phyloP scores from a whole-genome alignment of 2,329 filamentous ascomycete species.

The Coniochaeta ligniaria region DNA sequence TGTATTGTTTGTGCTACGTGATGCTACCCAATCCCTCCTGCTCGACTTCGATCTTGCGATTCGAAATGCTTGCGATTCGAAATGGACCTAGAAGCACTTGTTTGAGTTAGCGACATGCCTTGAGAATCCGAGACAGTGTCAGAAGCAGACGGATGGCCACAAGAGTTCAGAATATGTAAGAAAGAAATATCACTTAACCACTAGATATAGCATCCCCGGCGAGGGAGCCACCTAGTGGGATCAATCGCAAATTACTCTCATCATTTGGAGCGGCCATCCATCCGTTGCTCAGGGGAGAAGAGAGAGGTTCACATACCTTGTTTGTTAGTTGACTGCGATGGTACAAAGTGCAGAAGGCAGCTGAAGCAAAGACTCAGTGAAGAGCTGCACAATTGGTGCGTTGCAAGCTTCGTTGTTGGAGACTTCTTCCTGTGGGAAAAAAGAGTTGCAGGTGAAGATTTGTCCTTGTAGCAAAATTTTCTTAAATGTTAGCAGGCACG shows the following conservation, averaged over 20 bases:
- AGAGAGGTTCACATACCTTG: conserved; percentile 1
- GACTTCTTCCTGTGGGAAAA: no score
- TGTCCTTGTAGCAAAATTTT: not conserved
- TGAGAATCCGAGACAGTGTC: not conserved
- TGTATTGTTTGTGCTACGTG: not conserved
- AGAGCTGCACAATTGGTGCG: not conserved
- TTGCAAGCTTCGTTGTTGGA: not conserved
- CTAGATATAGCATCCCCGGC: conserved; percentile 73
- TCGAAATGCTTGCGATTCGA: not conserved
- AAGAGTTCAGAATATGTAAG: conserved; percentile 85
- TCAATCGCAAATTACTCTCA: conserved; percentile 97
- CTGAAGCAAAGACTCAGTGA: not conserved
- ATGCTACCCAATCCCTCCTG: not conserved
- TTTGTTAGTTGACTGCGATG: not conserved
- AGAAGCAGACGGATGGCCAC: not conserved
- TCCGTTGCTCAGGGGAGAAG: conserved; percentile 1
- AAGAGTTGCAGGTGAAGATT: not conserved
- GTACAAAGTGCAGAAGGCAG: not conserved
- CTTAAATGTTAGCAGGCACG: not conserved
- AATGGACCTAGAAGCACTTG: not conserved
- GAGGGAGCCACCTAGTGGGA: conserved; percentile 66
- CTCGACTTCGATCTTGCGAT: no score
- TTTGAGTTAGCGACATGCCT: not conserved
- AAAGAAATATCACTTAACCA: conserved; percentile 72
- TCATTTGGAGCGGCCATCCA: conserved; percentile 42